Conservation (phyloP, 2,329 filamentous ascomycete species). For the Cordyceps pruinosa region DNA sequence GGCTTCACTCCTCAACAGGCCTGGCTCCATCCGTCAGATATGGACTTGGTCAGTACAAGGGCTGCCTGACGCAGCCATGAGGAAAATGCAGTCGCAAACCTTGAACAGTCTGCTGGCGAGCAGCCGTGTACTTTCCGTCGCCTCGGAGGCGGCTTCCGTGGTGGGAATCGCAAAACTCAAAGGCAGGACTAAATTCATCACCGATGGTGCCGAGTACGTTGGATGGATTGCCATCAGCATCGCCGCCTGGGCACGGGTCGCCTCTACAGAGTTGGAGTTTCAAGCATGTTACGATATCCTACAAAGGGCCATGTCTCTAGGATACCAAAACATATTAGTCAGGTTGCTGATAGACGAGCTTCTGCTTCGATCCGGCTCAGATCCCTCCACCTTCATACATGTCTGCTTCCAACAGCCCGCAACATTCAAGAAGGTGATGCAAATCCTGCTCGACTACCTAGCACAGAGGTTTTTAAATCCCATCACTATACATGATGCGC, state of each 20-base stretch:
- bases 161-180: conserved; percentile 30
- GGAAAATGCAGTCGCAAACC: conserved; percentile 27
- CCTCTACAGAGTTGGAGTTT: conserved; percentile 27
- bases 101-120: conserved; percentile 40
- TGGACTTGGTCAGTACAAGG: conserved; percentile 30
- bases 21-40: conserved; percentile 29
- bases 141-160: conserved; percentile 49
- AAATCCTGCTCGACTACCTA: conserved; percentile 32
- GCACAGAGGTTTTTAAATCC: conserved; percentile 37
- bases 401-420: conserved; percentile 25
- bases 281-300: conserved; percentile 42
- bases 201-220: conserved; percentile 57
- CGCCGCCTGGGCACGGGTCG: conserved; percentile 33
- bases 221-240: conserved; percentile 67
- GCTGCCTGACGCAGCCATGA: conserved; percentile 20
- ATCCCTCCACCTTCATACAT: conserved; percentile 21
- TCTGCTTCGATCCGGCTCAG: conserved; percentile 25
- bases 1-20: conserved; percentile 32
- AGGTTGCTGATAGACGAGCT: conserved; percentile 30
- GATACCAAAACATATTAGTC: conserved; percentile 51
- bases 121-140: conserved; percentile 42
- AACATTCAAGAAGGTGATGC: conserved; percentile 21
- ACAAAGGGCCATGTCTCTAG: conserved; percentile 59
- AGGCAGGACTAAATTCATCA: conserved; percentile 47
- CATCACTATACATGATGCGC: conserved; percentile 25